Conservation (phyloP, 2,329 filamentous ascomycete genomes). For the Xylaria multiplex region DNA sequence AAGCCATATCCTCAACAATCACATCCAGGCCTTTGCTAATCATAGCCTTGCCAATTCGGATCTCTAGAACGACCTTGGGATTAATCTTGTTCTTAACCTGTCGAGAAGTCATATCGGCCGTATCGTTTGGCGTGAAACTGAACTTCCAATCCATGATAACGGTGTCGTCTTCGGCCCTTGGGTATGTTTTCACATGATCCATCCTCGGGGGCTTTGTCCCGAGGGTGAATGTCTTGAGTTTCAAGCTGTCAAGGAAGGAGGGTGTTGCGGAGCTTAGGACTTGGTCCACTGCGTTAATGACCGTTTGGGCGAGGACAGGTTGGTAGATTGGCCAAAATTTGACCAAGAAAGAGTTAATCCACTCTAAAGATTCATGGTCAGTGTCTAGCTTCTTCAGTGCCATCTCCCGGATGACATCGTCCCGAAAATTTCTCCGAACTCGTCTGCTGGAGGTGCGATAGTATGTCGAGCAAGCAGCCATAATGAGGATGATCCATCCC, state of each 20-base stretch:
- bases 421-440: conserved; percentile 93
- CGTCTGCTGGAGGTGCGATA: conserved; percentile 95
- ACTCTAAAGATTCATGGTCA: conserved; percentile 92
- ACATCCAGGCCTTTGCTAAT: conserved; percentile 97
- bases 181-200: conserved; percentile 98
- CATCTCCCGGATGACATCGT: conserved; percentile 91
- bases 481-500: conserved; percentile 91
- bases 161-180: conserved; percentile 92
- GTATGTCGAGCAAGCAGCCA: conserved; percentile 92
- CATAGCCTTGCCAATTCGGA: conserved; percentile 93
- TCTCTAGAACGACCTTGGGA: conserved; percentile 94
- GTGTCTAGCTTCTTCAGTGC: conserved; percentile 87
- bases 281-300: conserved; percentile 95
- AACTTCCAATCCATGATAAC: conserved; percentile 99
- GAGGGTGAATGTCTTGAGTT: conserved; percentile 91
- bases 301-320: conserved; percentile 88
- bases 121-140: conserved; percentile 97
- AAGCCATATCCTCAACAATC: conserved; percentile 98
- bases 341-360: conserved; percentile 98
- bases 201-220: conserved; percentile 94
- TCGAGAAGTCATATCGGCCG: conserved; percentile 85
- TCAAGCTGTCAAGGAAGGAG: conserved; percentile 90
- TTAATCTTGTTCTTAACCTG: conserved; percentile 97
- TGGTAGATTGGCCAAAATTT: conserved; percentile 99
- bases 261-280: conserved; percentile 93